Evolutionary conservation across 148 eudicot genomes (phyloP).

Genomic region (Heliosperma pusillum): DNA sequence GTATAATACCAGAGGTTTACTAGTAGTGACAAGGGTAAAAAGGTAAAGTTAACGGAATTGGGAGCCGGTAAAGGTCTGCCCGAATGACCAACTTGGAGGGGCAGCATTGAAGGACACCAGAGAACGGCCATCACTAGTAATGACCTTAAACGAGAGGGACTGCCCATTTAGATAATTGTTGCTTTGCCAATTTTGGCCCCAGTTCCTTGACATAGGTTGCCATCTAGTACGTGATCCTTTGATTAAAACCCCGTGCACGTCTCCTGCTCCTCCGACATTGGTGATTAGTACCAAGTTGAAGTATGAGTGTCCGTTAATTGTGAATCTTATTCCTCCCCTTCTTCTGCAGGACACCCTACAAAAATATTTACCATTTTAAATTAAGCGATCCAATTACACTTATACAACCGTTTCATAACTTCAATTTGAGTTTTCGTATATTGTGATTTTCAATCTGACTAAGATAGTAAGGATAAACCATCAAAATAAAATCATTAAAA

Average conservation of each 20-base stretch:
- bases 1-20: background rate
- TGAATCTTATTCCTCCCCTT: conserved; percentile 79
- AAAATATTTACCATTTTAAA: background rate
- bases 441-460: too few relatives aligned
- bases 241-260: conserved; percentile 50
- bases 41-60: conserved; percentile 39
- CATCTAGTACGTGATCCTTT: conserved; percentile 65
- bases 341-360: conserved; percentile 68
- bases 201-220: conserved; percentile 70
- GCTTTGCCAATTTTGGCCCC: conserved; percentile 92
- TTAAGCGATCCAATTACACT: too few relatives aligned
- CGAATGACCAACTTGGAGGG: conserved; percentile 57
- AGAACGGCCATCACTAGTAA: conserved; percentile 51
- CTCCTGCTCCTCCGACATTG: conserved; percentile 80
- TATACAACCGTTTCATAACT: too few relatives aligned
- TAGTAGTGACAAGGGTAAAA: background rate
- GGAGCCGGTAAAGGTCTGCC: conserved; percentile 49
- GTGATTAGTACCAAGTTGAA: conserved; percentile 71
- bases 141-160: conserved; percentile 62
- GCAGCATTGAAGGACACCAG: conserved; percentile 56
- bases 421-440: background rate
- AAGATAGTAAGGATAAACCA: too few relatives aligned
- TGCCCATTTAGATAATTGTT: conserved; percentile 61
- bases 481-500: too few relatives aligned
- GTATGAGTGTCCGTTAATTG: conserved; percentile 76